Percentiles rank a stretch among this genome's conserved stretches.
phyloP scores from a whole-genome alignment of 495 filamentous ascomycete species.

The Opeltia flavorubescens region DNA sequence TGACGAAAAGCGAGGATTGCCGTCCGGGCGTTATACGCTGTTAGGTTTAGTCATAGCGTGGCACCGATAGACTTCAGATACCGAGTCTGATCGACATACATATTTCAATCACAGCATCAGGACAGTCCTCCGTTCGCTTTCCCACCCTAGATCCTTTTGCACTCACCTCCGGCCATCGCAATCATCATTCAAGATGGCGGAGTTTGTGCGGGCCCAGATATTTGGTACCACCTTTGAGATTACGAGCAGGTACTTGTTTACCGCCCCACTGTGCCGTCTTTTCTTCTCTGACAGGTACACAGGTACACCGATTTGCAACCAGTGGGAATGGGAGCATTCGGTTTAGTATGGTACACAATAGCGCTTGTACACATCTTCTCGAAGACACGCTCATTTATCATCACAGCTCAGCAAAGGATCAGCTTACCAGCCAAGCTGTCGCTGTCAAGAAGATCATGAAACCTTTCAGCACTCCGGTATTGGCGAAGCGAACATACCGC shows the following conservation, averaged over 20 bases:
- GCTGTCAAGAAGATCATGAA: slow-evolving; percentile 99
- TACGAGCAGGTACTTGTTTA: slow-evolving; percentile 68
- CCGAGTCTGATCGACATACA: no score
- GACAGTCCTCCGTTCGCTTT: no score
- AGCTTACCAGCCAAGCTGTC: slow-evolving; percentile 88
- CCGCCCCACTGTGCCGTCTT: slow-evolving; percentile 9
- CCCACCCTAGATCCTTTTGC: slow-evolving; percentile 6
- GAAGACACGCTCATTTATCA: slow-evolving; percentile 11
- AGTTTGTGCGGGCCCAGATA: slow-evolving; percentile 98
- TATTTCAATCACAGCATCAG: no score
- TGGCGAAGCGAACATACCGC: slow-evolving; percentile 93
- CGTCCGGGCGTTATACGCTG: no score
- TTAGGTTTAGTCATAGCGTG: no score
- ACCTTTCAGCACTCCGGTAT: slow-evolving; percentile 93
- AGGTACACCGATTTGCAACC: slow-evolving; percentile 97
- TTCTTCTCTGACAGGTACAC: slow-evolving; percentile 15
- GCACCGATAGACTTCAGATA: no score
- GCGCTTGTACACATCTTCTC: slow-evolving; percentile 11
- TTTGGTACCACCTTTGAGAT: slow-evolving; percentile 99
- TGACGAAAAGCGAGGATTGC: no score
- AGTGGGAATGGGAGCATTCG: slow-evolving; percentile 98
- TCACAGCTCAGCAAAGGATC: slow-evolving; percentile 82
- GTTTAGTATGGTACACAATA: slow-evolving; percentile 74
- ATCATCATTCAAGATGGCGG: slow-evolving; percentile 49
- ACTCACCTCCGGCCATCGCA: not conserved